Base-by-base conservation (phyloP, 2,329 filamentous ascomycete species). In the Pyricularia sp. region DNA sequence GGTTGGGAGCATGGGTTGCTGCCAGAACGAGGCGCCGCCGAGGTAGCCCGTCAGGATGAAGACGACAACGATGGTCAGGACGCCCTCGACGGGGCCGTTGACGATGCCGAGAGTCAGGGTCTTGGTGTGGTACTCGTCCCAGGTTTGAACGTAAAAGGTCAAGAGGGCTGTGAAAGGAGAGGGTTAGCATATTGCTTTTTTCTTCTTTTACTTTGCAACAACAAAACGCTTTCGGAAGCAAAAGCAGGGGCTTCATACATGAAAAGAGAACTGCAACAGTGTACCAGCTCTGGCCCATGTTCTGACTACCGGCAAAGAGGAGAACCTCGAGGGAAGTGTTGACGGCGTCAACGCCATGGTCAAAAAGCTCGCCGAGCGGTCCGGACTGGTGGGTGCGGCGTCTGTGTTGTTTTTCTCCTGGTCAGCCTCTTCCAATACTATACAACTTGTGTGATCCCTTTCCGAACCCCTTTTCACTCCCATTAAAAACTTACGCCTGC, bases 51-150 rank as follows among this genome's bases (percentile, higher is more conserved):
- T 98, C 71, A 96, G 81, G 50, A 88, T 87, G 79, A 95, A 98
- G 70, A 99, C 89, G 69, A 86, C 77, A 74, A 92, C 90, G 25
- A 99, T 85, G 59, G 92, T 93, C 65, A 98, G 81, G 69, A 99
- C 90, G 67, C 95, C 95, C 80, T 99, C 95, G 55, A 99, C 95
- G 4, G 95, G 95, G 0, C 95, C 95, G 72, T 94, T 97, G 73
- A 99, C 85, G 71, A 98, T 82, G 70, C 95, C 95, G 6, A 99
- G 87, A 1, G 93, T 97, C 65, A 99, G 86, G 3, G 94, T 95
- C 79, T 97, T 94, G 67, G 95, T 99, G 81, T 98, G 94, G 81
- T 98, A 99, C 79, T 98, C 95, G 77, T 99, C 95, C 95, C 95
- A 99, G 42, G 95, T 98, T 79, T 98, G 95, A 61, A 98, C 91